phyloP scores from a whole-genome alignment of 345 rosid species.

The Passiflora organensis region DNA sequence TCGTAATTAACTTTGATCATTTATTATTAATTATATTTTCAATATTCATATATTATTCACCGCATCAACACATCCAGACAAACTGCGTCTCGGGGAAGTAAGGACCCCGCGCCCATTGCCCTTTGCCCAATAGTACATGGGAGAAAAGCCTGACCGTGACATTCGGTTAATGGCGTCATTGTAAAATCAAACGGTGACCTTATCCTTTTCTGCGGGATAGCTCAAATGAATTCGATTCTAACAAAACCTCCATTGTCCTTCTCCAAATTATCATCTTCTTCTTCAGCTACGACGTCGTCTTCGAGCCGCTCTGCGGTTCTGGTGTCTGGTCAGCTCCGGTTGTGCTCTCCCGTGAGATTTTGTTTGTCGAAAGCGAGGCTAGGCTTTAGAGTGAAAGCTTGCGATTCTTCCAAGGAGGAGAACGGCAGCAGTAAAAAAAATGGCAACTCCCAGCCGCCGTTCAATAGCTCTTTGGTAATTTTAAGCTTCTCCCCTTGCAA shows the following conservation, averaged over 20 bases:
- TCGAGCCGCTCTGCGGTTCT: slow-evolving; percentile 16
- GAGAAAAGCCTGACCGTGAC: no score
- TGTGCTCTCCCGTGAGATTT: slow-evolving; percentile 31
- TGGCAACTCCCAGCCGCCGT: slow-evolving; percentile 59
- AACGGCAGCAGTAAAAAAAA: slow-evolving; percentile 29
- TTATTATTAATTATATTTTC: no score
- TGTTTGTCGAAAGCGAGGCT: slow-evolving; percentile 18
- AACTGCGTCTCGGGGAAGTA: no score
- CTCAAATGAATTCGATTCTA: slow-evolving; percentile 50
- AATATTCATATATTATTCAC: no score
- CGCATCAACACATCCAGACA: no score
- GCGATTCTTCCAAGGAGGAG: slow-evolving; percentile 52
- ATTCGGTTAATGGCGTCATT: background rate
- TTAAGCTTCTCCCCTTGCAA: background rate
- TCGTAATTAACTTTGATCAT: no score
- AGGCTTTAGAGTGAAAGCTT: slow-evolving; percentile 43
- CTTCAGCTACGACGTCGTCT: slow-evolving; percentile 21
- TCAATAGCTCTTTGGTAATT: slow-evolving; percentile 63
- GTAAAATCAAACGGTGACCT: background rate
- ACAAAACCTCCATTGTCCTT: slow-evolving; percentile 32
- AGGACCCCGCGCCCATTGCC: no score
- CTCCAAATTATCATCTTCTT: slow-evolving; percentile 21
- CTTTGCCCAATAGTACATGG: no score
- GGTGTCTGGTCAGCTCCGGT: slow-evolving; percentile 26
- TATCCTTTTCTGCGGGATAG: background rate